Conservation (phyloP, 495 filamentous ascomycete genomes). For the Apiosordaria backusii region DNA sequence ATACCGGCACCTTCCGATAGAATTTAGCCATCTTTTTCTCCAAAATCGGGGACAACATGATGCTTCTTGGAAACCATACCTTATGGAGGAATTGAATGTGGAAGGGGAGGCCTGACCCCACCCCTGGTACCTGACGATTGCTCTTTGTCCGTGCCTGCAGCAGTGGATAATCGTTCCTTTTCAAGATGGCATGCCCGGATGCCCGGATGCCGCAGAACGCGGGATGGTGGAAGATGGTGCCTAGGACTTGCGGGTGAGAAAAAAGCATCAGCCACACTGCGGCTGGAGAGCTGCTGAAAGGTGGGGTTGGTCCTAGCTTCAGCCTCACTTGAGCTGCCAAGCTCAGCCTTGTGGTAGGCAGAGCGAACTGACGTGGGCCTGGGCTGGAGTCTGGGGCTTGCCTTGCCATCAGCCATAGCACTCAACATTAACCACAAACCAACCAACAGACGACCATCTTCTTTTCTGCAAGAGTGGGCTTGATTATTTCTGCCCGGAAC, state of each 20-base stretch:
- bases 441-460: not conserved
- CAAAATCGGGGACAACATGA: too few species aligned
- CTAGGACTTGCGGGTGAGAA: too few species aligned
- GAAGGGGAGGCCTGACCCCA: not conserved
- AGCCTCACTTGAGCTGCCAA: conserved; percentile 5
- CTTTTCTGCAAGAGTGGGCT: not conserved
- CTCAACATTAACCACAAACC: not conserved
- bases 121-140: not conserved
- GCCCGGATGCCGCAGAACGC: too few species aligned
- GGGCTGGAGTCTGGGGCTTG: conserved; percentile 4
- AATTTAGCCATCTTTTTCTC: too few species aligned
- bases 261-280: not conserved
- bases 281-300: not conserved
- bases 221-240: not conserved
- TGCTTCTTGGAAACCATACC: too few species aligned
- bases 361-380: conserved; percentile 27
- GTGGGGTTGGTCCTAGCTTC: conserved; percentile 10
- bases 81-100: not conserved
- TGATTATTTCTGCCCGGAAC: not conserved
- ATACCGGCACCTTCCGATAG: too few species aligned
- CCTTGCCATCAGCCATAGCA: conserved; percentile 3
- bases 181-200: too few species aligned
- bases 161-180: not conserved
- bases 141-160: not conserved
- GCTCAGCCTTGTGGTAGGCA: conserved; percentile 16